Evolutionary conservation across 2,329 filamentous ascomycete genomes (phyloP).

Genomic region (Alternaria rosae): DNA sequence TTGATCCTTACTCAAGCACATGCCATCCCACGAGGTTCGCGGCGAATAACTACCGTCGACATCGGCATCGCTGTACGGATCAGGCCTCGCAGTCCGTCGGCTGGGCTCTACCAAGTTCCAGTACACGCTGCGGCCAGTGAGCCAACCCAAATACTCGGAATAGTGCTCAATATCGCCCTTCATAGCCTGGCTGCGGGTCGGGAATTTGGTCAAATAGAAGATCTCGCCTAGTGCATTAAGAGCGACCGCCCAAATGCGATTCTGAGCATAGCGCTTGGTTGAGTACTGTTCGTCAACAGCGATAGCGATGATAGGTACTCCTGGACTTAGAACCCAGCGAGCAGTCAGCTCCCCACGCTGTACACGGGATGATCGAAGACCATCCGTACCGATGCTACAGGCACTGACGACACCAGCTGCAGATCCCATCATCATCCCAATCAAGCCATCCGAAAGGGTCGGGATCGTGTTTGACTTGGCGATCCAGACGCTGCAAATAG

Average conservation of each 20-base stretch:
- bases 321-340: constrained; percentile 89
- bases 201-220: constrained; percentile 80
- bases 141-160: constrained; percentile 75
- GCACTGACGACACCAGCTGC: constrained; percentile 82
- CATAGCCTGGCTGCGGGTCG: constrained; percentile 61
- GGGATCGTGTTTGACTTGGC: constrained; percentile 80
- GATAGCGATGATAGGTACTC: constrained; percentile 87
- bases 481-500: constrained; percentile 84
- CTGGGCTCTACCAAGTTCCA: constrained; percentile 85
- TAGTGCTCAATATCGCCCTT: constrained; percentile 60
- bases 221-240: constrained; percentile 93
- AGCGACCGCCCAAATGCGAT: constrained; percentile 88
- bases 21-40: constrained; percentile 75
- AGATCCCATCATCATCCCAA: constrained; percentile 85
- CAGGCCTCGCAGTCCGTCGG: constrained; percentile 72
- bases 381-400: constrained; percentile 74
- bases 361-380: constrained; percentile 67
- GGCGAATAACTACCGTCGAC: constrained; percentile 78
- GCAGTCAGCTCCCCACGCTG: constrained; percentile 80
- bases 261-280: constrained; percentile 70
- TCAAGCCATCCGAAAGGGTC: constrained; percentile 74
- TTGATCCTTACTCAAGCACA: constrained; percentile 75
- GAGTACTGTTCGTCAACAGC: constrained; percentile 85
- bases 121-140: constrained; percentile 75
- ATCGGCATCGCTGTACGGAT: constrained; percentile 74